Evolutionary conservation across 2,329 filamentous ascomycete genomes (phyloP).

Genomic region (Didymella glomerata): DNA sequence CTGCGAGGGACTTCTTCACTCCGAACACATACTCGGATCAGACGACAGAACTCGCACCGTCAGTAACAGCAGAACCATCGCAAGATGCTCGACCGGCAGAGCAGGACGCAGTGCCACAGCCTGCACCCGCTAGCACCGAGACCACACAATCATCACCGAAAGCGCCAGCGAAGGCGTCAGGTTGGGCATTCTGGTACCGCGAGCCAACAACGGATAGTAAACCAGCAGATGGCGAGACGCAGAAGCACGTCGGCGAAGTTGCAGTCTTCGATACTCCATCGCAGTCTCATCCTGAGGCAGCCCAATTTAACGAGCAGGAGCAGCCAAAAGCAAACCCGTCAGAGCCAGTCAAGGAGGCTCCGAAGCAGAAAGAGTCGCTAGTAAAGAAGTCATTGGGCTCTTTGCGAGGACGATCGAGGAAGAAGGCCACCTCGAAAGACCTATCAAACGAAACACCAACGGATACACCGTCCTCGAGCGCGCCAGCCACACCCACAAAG

Average conservation of each 20-base stretch:
- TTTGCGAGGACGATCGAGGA: conserved; percentile 43
- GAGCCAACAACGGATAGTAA: conserved; percentile 62
- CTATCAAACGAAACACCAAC: conserved; percentile 27
- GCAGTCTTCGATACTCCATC: conserved; percentile 61
- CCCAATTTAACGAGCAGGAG: conserved; percentile 59
- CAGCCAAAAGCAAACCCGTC: conserved; percentile 31
- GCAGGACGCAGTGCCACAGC: neutral
- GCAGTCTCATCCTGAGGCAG: conserved; percentile 59
- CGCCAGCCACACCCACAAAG: conserved; percentile 45
- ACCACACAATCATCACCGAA: conserved; percentile 31
- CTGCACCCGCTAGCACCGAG: conserved; percentile 8
- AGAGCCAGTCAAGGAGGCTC: conserved; percentile 29
- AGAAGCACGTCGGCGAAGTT: conserved; percentile 62
- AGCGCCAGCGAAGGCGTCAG: conserved; percentile 63
- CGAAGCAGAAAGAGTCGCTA: conserved; percentile 30
- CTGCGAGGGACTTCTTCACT: conserved; percentile 21
- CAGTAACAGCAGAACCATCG: conserved; percentile 1
- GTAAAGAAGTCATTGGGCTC: conserved; percentile 44
- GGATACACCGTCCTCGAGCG: conserved; percentile 47
- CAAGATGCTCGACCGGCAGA: conserved; percentile 14
- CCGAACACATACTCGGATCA: conserved; percentile 21
- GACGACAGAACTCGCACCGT: conserved; percentile 14
- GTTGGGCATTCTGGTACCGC: conserved; percentile 83
- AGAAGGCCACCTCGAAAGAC: conserved; percentile 34
- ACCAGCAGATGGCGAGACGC: conserved; percentile 66